Conservation (phyloP, 2,329 filamentous ascomycete genomes). For the Neofusicoccum ribis region DNA sequence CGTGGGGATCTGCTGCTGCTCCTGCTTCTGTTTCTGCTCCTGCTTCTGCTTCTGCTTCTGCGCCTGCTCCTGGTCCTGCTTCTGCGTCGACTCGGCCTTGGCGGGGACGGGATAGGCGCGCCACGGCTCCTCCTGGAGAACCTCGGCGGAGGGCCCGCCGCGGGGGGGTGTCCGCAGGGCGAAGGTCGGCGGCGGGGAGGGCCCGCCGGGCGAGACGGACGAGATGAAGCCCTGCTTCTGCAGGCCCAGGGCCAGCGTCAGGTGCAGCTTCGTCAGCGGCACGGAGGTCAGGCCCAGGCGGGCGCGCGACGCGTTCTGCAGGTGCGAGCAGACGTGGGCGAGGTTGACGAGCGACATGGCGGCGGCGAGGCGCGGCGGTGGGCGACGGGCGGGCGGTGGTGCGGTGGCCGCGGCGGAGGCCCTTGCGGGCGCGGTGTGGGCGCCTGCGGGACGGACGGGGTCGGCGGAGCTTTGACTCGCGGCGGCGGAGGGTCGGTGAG, state of each 20-base stretch:
- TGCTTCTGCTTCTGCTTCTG: slow-evolving; percentile 8
- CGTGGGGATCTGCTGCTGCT: slow-evolving; percentile 29
- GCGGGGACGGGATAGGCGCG: slow-evolving; percentile 28
- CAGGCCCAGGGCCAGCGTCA: slow-evolving; percentile 71
- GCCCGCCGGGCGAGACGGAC: slow-evolving; percentile 72
- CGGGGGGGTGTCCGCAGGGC: background rate
- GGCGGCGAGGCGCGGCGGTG: background rate
- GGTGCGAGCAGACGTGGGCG: slow-evolving; percentile 80
- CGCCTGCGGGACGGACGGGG: background rate
- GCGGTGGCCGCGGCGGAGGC: background rate
- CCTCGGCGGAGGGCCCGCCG: slow-evolving; percentile 28
- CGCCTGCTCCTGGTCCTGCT: background rate
- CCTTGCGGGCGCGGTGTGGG: slow-evolving; percentile 1
- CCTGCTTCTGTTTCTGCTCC: no score
- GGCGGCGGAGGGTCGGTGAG: background rate
- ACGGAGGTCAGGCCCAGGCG: slow-evolving; percentile 82
- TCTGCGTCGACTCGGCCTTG: slow-evolving; percentile 43
- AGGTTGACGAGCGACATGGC: slow-evolving; percentile 73
- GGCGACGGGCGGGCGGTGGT: background rate
- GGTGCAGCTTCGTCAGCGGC: slow-evolving; percentile 77
- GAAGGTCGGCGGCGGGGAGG: slow-evolving; percentile 45
- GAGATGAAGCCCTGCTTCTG: slow-evolving; percentile 82
- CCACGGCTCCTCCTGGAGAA: slow-evolving; percentile 44
- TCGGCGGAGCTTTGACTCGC: slow-evolving; percentile 27
- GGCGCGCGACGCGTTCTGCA: slow-evolving; percentile 86